A percentile compares a stretch with the other conserved stretches of the same genome.
Conservation (phyloP, 2,329 filamentous ascomycete species). For the Fusarium brevicatenulatum region DNA sequence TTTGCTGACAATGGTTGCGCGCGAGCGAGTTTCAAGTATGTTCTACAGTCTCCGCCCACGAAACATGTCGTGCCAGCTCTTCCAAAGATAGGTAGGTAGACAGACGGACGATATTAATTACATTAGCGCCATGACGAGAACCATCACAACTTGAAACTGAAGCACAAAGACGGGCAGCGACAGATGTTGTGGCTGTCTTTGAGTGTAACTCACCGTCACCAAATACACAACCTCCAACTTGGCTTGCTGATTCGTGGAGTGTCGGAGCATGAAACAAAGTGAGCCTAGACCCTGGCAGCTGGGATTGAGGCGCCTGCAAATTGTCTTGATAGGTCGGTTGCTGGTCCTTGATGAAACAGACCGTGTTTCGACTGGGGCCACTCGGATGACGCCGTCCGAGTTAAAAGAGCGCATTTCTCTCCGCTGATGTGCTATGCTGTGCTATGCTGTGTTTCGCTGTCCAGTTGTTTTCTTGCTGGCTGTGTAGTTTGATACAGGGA, state of each 20-base stretch:
- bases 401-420: constrained; percentile 21
- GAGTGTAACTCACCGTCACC: constrained; percentile 7
- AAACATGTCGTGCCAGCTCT: constrained; percentile 5
- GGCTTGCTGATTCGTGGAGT: constrained; percentile 37
- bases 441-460: neutral
- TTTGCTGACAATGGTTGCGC: constrained; percentile 10
- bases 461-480: neutral
- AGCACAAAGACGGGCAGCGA: constrained; percentile 16
- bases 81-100: constrained; percentile 14
- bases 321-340: constrained; percentile 40
- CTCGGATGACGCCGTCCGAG: constrained; percentile 35
- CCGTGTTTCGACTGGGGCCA: constrained; percentile 43
- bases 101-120: neutral
- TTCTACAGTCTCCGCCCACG: constrained; percentile 7
- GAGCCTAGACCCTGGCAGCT: constrained; percentile 41
- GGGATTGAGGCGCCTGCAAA: constrained; percentile 37
- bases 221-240: constrained; percentile 3
- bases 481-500: neutral
- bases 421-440: neutral
- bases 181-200: constrained; percentile 6
- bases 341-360: constrained; percentile 43
- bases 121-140: constrained; percentile 1
- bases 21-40: constrained; percentile 14
- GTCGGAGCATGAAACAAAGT: constrained; percentile 42
- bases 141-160: constrained; percentile 16